These are phyloP conservation scores for Mucor indicus DNA, from an alignment of 371 early-diverging fungal genomes.

Conservation along the genomic window DNA sequence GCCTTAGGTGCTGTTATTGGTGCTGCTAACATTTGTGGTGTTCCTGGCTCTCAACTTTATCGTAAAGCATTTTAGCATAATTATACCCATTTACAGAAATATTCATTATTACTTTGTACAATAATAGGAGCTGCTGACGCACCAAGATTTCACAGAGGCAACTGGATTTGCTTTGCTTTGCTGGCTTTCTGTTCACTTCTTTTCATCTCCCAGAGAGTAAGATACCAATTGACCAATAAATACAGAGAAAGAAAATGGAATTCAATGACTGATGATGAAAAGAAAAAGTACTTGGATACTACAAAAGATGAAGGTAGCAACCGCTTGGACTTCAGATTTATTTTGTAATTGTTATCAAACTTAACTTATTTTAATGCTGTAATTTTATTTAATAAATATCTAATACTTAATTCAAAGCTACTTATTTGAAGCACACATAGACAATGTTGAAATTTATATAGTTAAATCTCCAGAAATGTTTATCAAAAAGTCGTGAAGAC, in stretches of 20 bases:
- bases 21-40: slow-evolving; percentile 41
- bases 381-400: no score
- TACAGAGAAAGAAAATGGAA: slow-evolving; percentile 31
- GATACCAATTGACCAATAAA: slow-evolving; percentile 32
- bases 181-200: slow-evolving; percentile 3
- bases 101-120: no score
- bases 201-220: slow-evolving; percentile 17
- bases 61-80: slow-evolving; percentile 16
- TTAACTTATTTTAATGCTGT: no score
- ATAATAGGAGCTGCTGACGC: slow-evolving; percentile 34
- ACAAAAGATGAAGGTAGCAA: slow-evolving; percentile 31
- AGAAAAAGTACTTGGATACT: slow-evolving; percentile 20
- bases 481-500: no score
- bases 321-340: slow-evolving; percentile 37
- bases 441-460: no score
- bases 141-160: slow-evolving; percentile 35
- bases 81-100: no score
- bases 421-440: no score
- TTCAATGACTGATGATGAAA: slow-evolving; percentile 23
- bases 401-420: no score
- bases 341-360: no score
- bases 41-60: slow-evolving; percentile 37
- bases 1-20: slow-evolving; percentile 46
- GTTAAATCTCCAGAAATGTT: no score
- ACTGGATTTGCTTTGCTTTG: slow-evolving; percentile 33